phyloP scores from a whole-genome alignment of 805 yeast genomes.

The Candida ficus region DNA sequence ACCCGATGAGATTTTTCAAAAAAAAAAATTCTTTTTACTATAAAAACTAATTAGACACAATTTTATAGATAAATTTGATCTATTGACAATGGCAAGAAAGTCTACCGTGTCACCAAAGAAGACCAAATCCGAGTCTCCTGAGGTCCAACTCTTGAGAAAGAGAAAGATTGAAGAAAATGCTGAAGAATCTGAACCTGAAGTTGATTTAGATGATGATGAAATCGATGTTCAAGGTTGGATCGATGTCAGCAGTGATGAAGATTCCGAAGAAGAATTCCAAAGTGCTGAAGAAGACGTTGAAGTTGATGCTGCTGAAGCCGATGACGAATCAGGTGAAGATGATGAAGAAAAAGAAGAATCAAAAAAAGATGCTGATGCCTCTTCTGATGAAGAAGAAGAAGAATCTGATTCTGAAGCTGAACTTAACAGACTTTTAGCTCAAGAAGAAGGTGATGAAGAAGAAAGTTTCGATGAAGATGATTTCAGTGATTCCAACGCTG shows the following conservation, averaged over 20 bases:
- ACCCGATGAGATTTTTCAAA: slow-evolving; percentile 1
- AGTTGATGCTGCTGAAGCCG: too few species aligned
- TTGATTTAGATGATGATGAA: slow-evolving; percentile 13
- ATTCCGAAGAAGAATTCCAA: slow-evolving; percentile 19
- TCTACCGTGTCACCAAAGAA: not conserved
- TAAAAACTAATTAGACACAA: not conserved
- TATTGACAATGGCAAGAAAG: not conserved
- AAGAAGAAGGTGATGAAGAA: slow-evolving; percentile 33
- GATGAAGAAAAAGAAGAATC: slow-evolving; percentile 9
- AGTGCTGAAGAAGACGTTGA: slow-evolving; percentile 19
- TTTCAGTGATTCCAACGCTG: slow-evolving; percentile 44
- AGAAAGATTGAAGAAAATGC: slow-evolving; percentile 17
- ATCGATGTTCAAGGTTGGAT: slow-evolving; percentile 9
- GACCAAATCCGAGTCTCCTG: not conserved
- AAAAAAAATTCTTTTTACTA: not conserved
- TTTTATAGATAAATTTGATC: not conserved
- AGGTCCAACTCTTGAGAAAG: slow-evolving; percentile 10
- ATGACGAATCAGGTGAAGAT: slow-evolving; percentile 17
- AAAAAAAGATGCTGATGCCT: slow-evolving; percentile 17
- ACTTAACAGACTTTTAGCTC: slow-evolving; percentile 54
- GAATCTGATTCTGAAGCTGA: slow-evolving; percentile 53
- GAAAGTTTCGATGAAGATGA: slow-evolving; percentile 37
- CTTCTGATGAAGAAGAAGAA: slow-evolving; percentile 13
- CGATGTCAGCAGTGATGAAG: slow-evolving; percentile 15
- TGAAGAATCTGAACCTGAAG: slow-evolving; percentile 10